Evolutionary conservation across 78 protist genomes (phyloP).

Genomic region (Bodo saltans): DNA sequence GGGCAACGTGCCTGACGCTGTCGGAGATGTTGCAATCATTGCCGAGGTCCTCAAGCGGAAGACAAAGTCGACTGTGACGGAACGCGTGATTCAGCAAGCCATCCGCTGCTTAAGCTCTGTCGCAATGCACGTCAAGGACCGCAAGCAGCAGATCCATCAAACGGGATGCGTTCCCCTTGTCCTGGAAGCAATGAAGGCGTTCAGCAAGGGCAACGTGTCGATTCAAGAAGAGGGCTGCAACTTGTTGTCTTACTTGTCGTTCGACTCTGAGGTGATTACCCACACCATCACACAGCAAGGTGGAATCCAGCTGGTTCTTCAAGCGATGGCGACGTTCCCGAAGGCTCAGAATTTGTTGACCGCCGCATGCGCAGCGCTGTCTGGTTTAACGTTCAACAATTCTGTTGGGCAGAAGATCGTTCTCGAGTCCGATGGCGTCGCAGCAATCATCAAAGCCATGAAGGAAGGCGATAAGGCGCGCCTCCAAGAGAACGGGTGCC

Average conservation of each 20-base stretch:
- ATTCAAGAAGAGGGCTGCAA: conserved; percentile 5
- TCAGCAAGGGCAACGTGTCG: not conserved
- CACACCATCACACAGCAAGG: not conserved
- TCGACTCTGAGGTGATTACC: conserved; percentile 1
- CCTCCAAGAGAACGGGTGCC: not conserved
- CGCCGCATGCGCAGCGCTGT: conserved; percentile 12
- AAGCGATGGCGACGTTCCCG: not conserved
- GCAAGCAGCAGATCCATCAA: not conserved
- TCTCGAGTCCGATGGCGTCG: not conserved
- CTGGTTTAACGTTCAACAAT: conserved; percentile 26
- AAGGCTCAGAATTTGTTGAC: not conserved
- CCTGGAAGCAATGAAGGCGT: not conserved
- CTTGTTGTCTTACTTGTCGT: not conserved
- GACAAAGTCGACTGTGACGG: too few relatives aligned
- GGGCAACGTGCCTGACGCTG: too few relatives aligned
- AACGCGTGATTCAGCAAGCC: not conserved
- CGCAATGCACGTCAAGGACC: not conserved
- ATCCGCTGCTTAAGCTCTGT: not conserved
- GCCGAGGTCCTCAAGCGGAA: too few relatives aligned
- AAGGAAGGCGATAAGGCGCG: not conserved
- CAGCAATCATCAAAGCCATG: not conserved
- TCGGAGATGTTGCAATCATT: too few relatives aligned
- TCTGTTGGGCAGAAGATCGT: not conserved
- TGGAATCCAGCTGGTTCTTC: not conserved
- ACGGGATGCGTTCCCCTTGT: not conserved